Base-by-base conservation (phyloP, 352 stramenopile species). In the Pythium phragmitis region DNA sequence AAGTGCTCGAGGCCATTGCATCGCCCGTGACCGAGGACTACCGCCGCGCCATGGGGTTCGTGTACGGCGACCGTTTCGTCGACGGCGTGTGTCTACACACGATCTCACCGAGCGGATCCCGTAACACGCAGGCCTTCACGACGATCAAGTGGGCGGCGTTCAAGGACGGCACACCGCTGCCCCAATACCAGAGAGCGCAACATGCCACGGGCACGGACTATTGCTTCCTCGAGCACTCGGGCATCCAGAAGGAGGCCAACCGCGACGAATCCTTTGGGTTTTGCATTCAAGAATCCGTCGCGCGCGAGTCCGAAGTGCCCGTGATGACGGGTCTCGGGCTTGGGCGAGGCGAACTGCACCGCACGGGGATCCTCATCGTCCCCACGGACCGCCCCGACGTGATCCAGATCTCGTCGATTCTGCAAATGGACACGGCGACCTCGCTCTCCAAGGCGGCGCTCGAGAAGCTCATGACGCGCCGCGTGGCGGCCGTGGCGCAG, bases 101-200 rank as follows among this genome's bases (percentile, higher is more conserved):
- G 28, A 72, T 92, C 57, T 49, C 66, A 53, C 68, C 66, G 36
- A 49, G 36, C 7, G 58, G 36, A 2, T 52, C 51, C 7, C 51
- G 48, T 9, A 85, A 76, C 47, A 56, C 71, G 0, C 73, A 82
- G 49, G 67, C 75, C 16, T 85, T 88, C 26, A 88, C 82, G 52
- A 88, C 77, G 13, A 73, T 92, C 65, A 92, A 92, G 64, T 92
- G 84, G 84, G 70, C 74, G 2, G 81, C 82, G n/a, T 89, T 89
- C 58, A 70, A 88, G 50, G 76, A 86, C 37, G 73, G 74, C 14
- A 23, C 52, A 39, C 52, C 46, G 68, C 77, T 47, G 65, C 23
- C 45, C 1, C 17, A 48, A n/a, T 47, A 59, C 39, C 30, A 47
- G 41, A 48, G 26, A 21, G 75, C 80, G 33, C 57, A 67, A 42